Evolutionary conservation across 805 yeast genomes (phyloP).

Genomic region (Metschnikowia continentalis): DNA sequence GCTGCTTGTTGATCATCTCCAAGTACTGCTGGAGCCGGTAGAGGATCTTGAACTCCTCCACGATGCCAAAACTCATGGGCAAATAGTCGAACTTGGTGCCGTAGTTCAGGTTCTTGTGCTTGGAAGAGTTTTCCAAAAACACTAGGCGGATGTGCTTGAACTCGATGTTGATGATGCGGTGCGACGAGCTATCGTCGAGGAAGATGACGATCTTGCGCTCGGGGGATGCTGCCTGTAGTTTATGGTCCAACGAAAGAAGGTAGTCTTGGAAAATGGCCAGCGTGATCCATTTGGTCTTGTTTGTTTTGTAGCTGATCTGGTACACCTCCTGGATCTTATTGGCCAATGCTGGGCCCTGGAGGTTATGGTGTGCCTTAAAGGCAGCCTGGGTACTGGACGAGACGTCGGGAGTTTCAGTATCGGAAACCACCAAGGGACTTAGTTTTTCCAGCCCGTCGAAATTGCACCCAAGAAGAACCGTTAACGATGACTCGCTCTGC

Average conservation of each 20-base stretch:
- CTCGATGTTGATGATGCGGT: conserved; percentile 45
- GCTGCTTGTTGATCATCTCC: conserved; percentile 35
- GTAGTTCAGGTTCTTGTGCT: conserved; percentile 34
- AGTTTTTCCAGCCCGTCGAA: conserved; percentile 60
- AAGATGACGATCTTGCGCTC: conserved; percentile 50
- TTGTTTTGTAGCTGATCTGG: conserved; percentile 53
- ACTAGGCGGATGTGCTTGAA: conserved; percentile 33
- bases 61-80: conserved; percentile 63
- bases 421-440: conserved; percentile 58
- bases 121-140: conserved; percentile 36
- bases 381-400: conserved; percentile 24
- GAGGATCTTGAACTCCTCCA: conserved; percentile 55
- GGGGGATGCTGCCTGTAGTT: conserved; percentile 41
- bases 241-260: conserved; percentile 55
- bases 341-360: conserved; percentile 13
- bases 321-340: conserved; percentile 48
- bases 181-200: conserved; percentile 60
- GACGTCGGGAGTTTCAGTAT: conserved; percentile 44
- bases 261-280: conserved; percentile 61
- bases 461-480: conserved; percentile 61
- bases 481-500: conserved; percentile 40
- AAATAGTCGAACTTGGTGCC: conserved; percentile 47
- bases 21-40: conserved; percentile 57
- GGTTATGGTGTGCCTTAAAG: conserved; percentile 14
- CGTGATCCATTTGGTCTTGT: conserved; percentile 60